A percentile compares a stretch with the other conserved stretches of the same genome.
phyloP scores from a whole-genome alignment of 176 grass and related monocot species.

The Carex myosuroides region DNA sequence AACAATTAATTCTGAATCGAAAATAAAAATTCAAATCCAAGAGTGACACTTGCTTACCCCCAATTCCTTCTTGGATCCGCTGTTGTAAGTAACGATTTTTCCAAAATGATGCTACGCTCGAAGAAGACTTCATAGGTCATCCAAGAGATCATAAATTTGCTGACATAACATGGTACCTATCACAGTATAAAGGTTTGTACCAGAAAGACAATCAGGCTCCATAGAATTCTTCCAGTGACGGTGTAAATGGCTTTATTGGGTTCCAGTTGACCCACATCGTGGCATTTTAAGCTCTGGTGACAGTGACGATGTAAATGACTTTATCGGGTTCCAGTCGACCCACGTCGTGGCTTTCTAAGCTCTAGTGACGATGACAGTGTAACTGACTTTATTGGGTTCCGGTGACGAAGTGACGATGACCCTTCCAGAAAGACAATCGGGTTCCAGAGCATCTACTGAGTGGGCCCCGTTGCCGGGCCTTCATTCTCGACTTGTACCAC shows the following conservation, averaged over 20 bases:
- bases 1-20: too few species aligned
- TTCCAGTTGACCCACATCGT: conserved; percentile 40
- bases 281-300: background rate
- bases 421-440: too few species aligned
- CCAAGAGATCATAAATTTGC: conserved; percentile 57
- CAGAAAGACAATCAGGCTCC: conserved; percentile 47
- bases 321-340: too few species aligned
- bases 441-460: conserved; percentile 34
- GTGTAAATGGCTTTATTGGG: conserved; percentile 67
- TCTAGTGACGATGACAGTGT: too few species aligned
- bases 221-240: conserved; percentile 37
- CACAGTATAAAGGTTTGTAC: conserved; percentile 52
- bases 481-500: background rate
- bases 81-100: conserved; percentile 42
- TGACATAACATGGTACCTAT: conserved; percentile 82
- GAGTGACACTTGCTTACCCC: too few species aligned
- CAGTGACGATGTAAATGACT: too few species aligned
- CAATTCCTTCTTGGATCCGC: too few species aligned
- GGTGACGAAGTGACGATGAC: too few species aligned
- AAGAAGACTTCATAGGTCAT: conserved; percentile 50
- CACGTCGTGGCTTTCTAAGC: too few species aligned
- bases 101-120: conserved; percentile 33
- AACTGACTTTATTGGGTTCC: too few species aligned
- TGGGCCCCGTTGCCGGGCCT: background rate
- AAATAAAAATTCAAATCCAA: too few species aligned